Conservation (phyloP, 257 asterid genomes). For the Jacaranda mimosifolia region DNA sequence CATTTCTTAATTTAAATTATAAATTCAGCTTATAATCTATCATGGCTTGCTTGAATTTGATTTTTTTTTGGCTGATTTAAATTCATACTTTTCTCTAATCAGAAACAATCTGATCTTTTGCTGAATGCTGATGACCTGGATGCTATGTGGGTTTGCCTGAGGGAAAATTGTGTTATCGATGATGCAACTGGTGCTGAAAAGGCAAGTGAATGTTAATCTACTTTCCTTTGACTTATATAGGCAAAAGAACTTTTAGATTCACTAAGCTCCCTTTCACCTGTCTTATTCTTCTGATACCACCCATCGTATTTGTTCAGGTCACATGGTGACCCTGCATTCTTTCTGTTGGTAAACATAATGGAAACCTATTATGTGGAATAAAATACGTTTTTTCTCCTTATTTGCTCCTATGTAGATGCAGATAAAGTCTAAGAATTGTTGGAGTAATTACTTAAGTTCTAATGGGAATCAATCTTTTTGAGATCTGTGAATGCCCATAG, state of each 20-base stretch:
- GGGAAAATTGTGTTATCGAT: slow-evolving; percentile 98
- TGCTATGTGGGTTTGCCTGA: slow-evolving; percentile 99
- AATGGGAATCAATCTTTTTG: neutral
- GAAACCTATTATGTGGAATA: neutral
- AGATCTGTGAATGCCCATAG: neutral
- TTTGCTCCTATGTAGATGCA: neutral
- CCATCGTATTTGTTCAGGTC: neutral
- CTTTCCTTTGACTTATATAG: slow-evolving; percentile 10
- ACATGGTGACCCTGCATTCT: neutral
- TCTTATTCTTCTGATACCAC: neutral
- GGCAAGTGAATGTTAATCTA: slow-evolving; percentile 51
- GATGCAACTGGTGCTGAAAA: slow-evolving; percentile 99
- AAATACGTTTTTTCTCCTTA: neutral
- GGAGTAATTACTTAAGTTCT: neutral
- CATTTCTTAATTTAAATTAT: neutral
- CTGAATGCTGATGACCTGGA: slow-evolving; percentile 99
- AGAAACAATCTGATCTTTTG: slow-evolving; percentile 99
- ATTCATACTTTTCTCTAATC: slow-evolving; percentile 36
- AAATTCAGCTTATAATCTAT: neutral
- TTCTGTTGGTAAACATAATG: slow-evolving; percentile 11
- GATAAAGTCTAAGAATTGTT: neutral
- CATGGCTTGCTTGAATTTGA: slow-evolving; percentile 21
- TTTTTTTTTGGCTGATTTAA: neutral
- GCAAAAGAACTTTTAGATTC: slow-evolving; percentile 7
- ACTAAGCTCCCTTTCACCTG: neutral